Percentiles rank a stretch among this genome's conserved stretches.
phyloP scores from a whole-genome alignment of 208 protist genomes.

The Cochliopodium minus region DNA sequence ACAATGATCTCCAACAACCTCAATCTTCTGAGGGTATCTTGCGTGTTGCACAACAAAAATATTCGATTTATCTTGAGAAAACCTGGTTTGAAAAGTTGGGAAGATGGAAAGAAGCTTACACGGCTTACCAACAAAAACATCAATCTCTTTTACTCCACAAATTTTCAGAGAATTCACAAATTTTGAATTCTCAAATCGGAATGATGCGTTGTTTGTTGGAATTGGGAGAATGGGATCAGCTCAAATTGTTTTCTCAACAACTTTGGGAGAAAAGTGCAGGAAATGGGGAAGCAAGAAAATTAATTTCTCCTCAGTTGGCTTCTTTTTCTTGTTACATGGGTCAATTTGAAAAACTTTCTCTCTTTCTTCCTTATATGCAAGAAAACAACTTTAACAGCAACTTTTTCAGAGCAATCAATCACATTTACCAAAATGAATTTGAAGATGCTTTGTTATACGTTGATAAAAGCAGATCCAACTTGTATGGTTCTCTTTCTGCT shows the following conservation, averaged over 20 bases:
- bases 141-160: background rate
- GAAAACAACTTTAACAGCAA: constrained; percentile 61
- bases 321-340: constrained; percentile 80
- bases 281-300: constrained; percentile 36
- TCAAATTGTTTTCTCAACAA: constrained; percentile 55
- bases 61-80: constrained; percentile 42
- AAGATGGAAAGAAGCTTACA: constrained; percentile 87
- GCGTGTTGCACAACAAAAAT: constrained; percentile 71
- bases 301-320: constrained; percentile 72
- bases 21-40: constrained; percentile 89
- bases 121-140: constrained; percentile 38
- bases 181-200: constrained; percentile 37
- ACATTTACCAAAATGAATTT: constrained; percentile 9
- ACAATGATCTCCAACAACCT: constrained; percentile 88
- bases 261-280: constrained; percentile 26
- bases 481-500: constrained; percentile 50
- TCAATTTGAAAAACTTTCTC: constrained; percentile 68
- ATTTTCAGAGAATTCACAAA: background rate
- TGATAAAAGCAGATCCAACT: constrained; percentile 30
- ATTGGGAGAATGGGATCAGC: constrained; percentile 70
- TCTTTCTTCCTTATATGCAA: constrained; percentile 61
- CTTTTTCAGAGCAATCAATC: constrained; percentile 28
- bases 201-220: constrained; percentile 87
- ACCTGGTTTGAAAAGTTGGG: constrained; percentile 76
- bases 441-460: constrained; percentile 27